Evolutionary conservation across 1,284 basidiomycete species (phyloP), one percentile per base, ranked within the genome.

Genomic region (Mycosarcoma mackinlayi): DNA sequence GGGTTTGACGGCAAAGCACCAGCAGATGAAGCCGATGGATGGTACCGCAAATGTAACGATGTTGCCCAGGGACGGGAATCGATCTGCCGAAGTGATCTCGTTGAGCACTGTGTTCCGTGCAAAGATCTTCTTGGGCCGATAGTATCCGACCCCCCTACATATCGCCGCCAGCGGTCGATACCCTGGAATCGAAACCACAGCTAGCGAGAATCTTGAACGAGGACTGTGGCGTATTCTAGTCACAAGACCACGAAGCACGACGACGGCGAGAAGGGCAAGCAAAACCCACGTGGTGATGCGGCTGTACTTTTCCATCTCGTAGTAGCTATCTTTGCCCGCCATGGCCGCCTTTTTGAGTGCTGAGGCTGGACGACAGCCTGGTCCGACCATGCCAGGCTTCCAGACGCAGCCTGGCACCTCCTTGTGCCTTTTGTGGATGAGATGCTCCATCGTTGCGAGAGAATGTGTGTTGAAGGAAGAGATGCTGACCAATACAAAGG

Each of bases 271-370:
- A 2, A 70, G 18, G 27, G 49, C 31, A n/a, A 70, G 61, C 6
- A 70, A 25, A 7, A 70, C 41, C 67, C 67, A 70, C 6, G 67
- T 64, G 48, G 95, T 98, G 81, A 97, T 98, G 45, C 91, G 88
- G 6, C 92, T 92, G 80, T 98, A 94, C 31, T 90, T 94, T 84
- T 98, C 96, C 96, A 98, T 98, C 78, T 60, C 57, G 53, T 70
- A 70, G 46, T 70, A 70, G 52, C 60, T 64, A 18, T 70, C 67
- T 24, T 70, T 63, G 28, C 67, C 67, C 19, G 48, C 46, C 67
- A 70, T 70, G 8, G 67, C 67, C 2, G 67, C 67, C 11, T 64
- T 64, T 24, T 64, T 70, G 39, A 70, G 33, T 1, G 67, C 67
- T 0, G 57, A 61, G 4, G 67, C 46, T 3, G 67, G 67, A 14